Conservation (phyloP, 768 basidiomycete genomes). For the Boletellus emodensis region DNA sequence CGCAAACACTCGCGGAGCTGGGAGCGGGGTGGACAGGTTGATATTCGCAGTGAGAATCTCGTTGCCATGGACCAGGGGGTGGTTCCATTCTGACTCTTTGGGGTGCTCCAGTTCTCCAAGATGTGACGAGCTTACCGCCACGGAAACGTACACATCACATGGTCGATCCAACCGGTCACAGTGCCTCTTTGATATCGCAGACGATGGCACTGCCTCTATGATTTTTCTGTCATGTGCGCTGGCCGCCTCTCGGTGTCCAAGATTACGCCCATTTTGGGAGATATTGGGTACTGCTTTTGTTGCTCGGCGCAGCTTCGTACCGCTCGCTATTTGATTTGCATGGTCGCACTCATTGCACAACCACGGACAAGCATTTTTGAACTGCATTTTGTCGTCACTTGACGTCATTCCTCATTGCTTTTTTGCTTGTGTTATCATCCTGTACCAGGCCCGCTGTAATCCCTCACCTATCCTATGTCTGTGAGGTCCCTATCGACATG, state of each 20-base stretch:
- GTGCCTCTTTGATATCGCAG: conserved; percentile 50
- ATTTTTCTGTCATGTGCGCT: conserved; percentile 18
- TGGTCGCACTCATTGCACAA: conserved; percentile 10
- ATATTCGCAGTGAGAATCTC: conserved; percentile 25
- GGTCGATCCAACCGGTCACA: conserved; percentile 51
- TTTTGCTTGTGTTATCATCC: conserved; percentile 18
- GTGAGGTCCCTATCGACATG: conserved; percentile 14
- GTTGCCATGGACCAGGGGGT: conserved; percentile 10
- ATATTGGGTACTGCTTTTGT: conserved; percentile 11
- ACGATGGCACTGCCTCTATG: conserved; percentile 55
- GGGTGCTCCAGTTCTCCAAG: conserved; percentile 34
- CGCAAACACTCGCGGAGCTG: conserved; percentile 63
- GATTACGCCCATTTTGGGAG: conserved; percentile 12
- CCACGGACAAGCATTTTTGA: conserved; percentile 14
- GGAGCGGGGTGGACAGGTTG: conserved; percentile 47
- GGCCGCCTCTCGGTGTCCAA: conserved; percentile 22
- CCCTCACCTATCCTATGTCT: conserved; percentile 15
- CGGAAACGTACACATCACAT: conserved; percentile 67
- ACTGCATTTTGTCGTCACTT: conserved; percentile 5
- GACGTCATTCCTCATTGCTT: conserved; percentile 11
- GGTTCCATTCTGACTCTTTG: conserved; percentile 6
- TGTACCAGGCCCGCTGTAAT: conserved; percentile 25
- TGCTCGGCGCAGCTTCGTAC: conserved; percentile 9
- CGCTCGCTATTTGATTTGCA: conserved; percentile 14
- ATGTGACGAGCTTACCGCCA: conserved; percentile 48